Evolutionary conservation across 1,139 yeast species (phyloP), one percentile per base, ranked within the genome.

Genomic region (Taiozyma sp.): DNA sequence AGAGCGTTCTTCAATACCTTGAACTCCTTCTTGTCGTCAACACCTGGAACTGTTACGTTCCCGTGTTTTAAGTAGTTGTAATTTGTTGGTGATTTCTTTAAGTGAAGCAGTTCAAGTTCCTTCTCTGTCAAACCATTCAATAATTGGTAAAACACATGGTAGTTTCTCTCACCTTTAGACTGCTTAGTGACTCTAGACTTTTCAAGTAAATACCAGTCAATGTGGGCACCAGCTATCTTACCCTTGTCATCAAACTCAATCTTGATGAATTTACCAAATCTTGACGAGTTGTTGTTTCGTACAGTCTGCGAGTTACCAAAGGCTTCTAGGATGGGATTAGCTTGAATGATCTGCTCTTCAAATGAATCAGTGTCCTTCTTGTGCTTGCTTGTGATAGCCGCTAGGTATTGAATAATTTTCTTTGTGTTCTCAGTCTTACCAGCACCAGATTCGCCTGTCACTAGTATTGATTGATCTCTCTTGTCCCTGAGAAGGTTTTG

Each of bases 401-500:
- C 90, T 51, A 95, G 75, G 68, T 91, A 93, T 67, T 92, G 98
- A 57, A 95, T 87, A 54, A 93, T 92, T 64, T 88, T 90, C 68
- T 93, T 93, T n/a, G 99, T 93, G 61, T 90, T 93, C 70, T 93
- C 99, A 0, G 99, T 93, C 67, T 93, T 93, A 52, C 99, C 99
- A 0, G 99, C 99, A 55, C 99, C 99, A 30, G 96, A 87, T 67
- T 95, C 99, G 55, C 99, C 99, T 1, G 99, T 95, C 13, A 95
- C 98, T 50, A 95, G 74, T 49, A 95, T 90, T 16, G 96, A 84
- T 70, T 95, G 99, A 68, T 92, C 87, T 62, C 83, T 84, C 48
- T 74, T 78, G 60, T 87, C 84, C 32, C 79, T 76, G 23, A 90
- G 73, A 68, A 93, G 75, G 62, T 86, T 88, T 54, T 90, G 79